phyloP scores from a whole-genome alignment of 805 yeast genomes.

The Nakazawaea wyomingensis region DNA sequence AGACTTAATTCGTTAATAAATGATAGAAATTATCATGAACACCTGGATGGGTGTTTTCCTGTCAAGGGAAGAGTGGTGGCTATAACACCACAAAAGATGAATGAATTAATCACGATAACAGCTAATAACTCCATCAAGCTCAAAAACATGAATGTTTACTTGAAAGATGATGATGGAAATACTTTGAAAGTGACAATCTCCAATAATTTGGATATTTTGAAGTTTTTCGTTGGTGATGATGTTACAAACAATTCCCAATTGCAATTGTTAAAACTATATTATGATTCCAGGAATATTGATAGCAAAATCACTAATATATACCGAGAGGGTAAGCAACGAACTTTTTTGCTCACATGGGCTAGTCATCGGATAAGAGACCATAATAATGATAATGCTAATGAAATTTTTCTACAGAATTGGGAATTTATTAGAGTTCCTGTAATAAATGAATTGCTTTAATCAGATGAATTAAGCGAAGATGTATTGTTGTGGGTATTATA shows the following conservation, averaged over 20 bases:
- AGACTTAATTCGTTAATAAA: background rate
- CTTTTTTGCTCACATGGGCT: constrained; percentile 2
- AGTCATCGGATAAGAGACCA: constrained; percentile 1
- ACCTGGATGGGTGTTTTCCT: background rate
- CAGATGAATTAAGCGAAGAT: background rate
- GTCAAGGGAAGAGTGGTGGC: background rate
- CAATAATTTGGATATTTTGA: constrained; percentile 5
- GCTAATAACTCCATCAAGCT: background rate
- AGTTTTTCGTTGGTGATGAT: constrained; percentile 10
- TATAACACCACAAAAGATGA: background rate
- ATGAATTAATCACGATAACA: background rate
- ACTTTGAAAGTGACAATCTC: constrained; percentile 6
- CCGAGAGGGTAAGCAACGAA: background rate
- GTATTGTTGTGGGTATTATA: too few species aligned
- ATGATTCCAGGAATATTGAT: background rate
- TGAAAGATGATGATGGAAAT: background rate
- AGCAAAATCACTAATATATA: background rate
- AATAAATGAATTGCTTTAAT: background rate
- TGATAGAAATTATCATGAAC: background rate
- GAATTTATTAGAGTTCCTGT: background rate
- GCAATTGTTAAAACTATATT: constrained; percentile 3
- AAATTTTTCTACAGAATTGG: constrained; percentile 7
- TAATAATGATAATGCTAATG: background rate
- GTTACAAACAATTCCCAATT: constrained; percentile 3
- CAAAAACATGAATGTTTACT: background rate